These are phyloP conservation scores for Cryptococcus jaspeensis DNA, from an alignment of 1,284 basidiomycete genomes.

Conservation along the genomic window DNA sequence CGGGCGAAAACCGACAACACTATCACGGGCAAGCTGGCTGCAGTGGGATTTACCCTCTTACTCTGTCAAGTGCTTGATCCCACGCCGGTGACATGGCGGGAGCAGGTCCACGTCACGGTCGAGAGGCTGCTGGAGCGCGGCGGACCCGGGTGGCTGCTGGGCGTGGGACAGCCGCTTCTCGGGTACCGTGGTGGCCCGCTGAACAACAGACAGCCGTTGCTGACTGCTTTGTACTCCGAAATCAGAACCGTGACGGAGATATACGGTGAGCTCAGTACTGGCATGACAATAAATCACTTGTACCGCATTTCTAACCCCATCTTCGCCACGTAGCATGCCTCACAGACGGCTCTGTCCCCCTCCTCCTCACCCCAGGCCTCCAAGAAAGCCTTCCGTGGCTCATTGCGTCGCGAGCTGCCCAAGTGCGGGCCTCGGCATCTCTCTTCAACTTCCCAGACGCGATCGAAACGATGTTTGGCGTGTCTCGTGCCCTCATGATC, in stretches of 20 bases:
- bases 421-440: background rate
- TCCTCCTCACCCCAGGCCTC: background rate
- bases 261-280: slow-evolving; percentile 7
- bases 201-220: slow-evolving; percentile 4
- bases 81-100: too few relatives aligned
- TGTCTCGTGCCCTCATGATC: background rate
- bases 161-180: background rate
- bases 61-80: slow-evolving; percentile 4
- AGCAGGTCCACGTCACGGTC: background rate
- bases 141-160: slow-evolving; percentile 7
- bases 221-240: slow-evolving; percentile 1
- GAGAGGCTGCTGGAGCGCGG: background rate
- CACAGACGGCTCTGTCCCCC: slow-evolving; percentile 2
- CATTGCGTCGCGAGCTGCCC: background rate
- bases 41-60: slow-evolving; percentile 1
- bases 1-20: background rate
- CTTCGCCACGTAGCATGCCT: slow-evolving; percentile 1
- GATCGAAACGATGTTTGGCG: slow-evolving; percentile 6
- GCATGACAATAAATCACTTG: too few relatives aligned
- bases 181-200: slow-evolving; percentile 3
- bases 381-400: background rate
- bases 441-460: slow-evolving; percentile 7
- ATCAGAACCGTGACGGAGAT: slow-evolving; percentile 3
- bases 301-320: background rate
- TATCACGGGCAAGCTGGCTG: slow-evolving; percentile 5